These are phyloP conservation scores for Brassica incana DNA, from an alignment of 345 rosid genomes.

Conservation along the genomic window DNA sequence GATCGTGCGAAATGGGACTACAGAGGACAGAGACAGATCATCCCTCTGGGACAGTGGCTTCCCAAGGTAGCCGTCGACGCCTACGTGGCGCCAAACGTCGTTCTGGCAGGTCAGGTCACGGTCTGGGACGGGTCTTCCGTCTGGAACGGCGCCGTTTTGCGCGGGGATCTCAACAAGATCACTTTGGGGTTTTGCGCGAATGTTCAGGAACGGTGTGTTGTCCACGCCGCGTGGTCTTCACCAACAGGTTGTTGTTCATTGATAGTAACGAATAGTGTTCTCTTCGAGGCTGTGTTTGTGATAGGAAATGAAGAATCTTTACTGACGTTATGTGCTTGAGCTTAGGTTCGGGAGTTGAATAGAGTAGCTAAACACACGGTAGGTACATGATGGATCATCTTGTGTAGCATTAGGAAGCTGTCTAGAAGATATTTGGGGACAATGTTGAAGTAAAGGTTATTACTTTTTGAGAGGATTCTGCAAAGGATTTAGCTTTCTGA, in stretches of 20 bases:
- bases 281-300: background rate
- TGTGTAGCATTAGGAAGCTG: background rate
- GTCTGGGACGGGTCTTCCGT: constrained; percentile 89
- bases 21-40: constrained; percentile 89
- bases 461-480: background rate
- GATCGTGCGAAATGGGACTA: constrained; percentile 97
- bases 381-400: background rate
- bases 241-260: constrained; percentile 68
- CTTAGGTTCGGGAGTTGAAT: background rate
- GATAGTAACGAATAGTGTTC: too few species aligned
- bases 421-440: background rate
- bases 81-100: constrained; percentile 89
- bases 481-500: constrained; percentile 1
- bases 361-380: background rate
- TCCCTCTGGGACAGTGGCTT: constrained; percentile 91
- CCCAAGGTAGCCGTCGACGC: constrained; percentile 95
- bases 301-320: constrained; percentile 1
- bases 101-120: constrained; percentile 86
- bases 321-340: constrained; percentile 1
- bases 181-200: constrained; percentile 88
- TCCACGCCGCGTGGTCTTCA: constrained; percentile 97
- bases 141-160: constrained; percentile 88
- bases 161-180: constrained; percentile 97
- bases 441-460: background rate
- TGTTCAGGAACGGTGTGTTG: constrained; percentile 88